Base-by-base conservation (phyloP, 345 rosid genomes). In the Rhodomyrtus tomentosa region DNA sequence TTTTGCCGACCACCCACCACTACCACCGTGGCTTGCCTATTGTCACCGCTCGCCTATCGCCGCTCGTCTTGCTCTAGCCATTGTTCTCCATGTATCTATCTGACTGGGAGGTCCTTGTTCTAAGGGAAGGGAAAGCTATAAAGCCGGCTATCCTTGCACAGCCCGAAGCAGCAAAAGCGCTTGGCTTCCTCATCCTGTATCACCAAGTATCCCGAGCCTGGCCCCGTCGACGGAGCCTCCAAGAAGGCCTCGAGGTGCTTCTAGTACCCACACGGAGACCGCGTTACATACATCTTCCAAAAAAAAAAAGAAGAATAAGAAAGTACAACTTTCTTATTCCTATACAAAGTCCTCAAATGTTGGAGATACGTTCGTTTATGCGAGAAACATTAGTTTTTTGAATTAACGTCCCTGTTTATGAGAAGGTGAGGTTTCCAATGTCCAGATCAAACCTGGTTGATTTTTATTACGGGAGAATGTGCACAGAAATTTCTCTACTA, bases 151-250 rank as follows among this genome's bases (percentile, higher is more conserved):
- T 50, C 76, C 36, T 88, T 22, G 52, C 83, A 87, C 55, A 52
- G 27, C 18, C 90, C 92, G 21, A 84, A 90, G 72, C 88, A 89
- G 45, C 83, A 82, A 40, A 87, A 84, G 5, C 82, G 42, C 29
- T 81, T 85, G n/a, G 86, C 88, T 85, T 89, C 92, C 84, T 92
- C 91, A n/a, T 92, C 91, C 82, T 80, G 88, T 80, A 92, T 85
- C 0, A 92, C 89, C 48, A 92, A 45, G 42, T 86, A 25, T 10
- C 91, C 92, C 3, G 94, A 89, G 62, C 85, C 85, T 4, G 91
- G 92, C 72, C 92, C 94, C 27, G 87, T 92, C 0, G 89, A 89
- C 3, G 91, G 92, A 18, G 86, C 58, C 21, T 38, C 80, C 11
- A 81, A 81, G 3, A 87, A 85, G 24, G 85, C 84, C 3, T 83